Base-by-base conservation (phyloP, 495 filamentous ascomycete species). In the Penicillium roqueforti region DNA sequence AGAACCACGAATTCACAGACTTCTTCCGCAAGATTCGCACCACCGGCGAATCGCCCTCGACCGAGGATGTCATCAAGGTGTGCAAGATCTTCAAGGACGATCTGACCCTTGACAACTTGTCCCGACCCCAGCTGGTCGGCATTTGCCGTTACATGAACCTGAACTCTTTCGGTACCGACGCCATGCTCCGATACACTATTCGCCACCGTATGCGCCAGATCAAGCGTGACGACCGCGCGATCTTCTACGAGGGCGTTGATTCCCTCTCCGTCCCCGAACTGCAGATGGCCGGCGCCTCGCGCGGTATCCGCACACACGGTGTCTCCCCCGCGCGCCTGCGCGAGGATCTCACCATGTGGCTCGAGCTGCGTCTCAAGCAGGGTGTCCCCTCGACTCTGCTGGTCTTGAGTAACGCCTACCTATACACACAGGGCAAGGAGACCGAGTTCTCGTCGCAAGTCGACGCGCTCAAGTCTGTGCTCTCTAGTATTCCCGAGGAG, bases 41-140 rank as follows among this genome's bases (percentile, higher is more conserved):
- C 16, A 97, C 91, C 4, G 95, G 92, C 25, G 92, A 97, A 75
- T 73, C 83, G 23, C 95, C 95, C 0, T 91, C 89, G 13, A 84
- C 84, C 38, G 82, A 87, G 55, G 93, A 97, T 66, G 88, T 99
- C 55, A 96, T 99, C 74, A 96, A 92, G 75, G 93, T 99, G 51
- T 97, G 95, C 85, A 95, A 99, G 80, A 87, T 96, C 64, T 99
- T 99, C 80, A 96, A 93, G 72, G 93, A 99, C 70, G 93, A 99
- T 68, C 65, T 99, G 55, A 99, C 93, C 0, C 81, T 99, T 14
- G 93, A 99, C 83, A 97, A 97, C 70, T 73, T 99, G 61, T 97
- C 92, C 3, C 83, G 93, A 45, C 92, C 93, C 16, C 93, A 99
- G 68, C 78, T 99, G 32, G 93, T 99, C 22, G 95, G 84, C 34